phyloP scores from a whole-genome alignment of 164 flowering plant genomes.

The Brasenia schreberi region DNA sequence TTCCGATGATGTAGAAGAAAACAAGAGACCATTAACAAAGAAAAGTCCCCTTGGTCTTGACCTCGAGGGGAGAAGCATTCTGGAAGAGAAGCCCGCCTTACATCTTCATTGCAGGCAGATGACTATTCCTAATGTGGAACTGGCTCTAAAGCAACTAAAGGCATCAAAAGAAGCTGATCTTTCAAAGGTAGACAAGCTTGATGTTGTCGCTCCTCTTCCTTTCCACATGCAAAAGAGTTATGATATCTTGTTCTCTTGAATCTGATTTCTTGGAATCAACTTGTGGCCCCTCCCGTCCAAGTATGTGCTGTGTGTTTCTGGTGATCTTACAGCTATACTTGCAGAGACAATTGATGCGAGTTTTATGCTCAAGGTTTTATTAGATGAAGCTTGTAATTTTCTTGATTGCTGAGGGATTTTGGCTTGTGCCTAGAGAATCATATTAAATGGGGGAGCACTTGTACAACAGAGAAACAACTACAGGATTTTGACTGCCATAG shows the following conservation, averaged over 20 bases:
- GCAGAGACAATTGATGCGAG: too few relatives aligned
- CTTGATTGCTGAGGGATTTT: too few relatives aligned
- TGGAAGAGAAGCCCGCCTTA: slow-evolving; percentile 45
- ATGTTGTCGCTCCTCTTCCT: slow-evolving; percentile 68
- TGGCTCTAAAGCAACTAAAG: slow-evolving; percentile 30
- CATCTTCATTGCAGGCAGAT: slow-evolving; percentile 86
- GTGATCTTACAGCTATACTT: too few relatives aligned
- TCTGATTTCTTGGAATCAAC: background rate
- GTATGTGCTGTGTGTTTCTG: too few relatives aligned
- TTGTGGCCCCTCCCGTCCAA: background rate
- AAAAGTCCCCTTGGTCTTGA: slow-evolving; percentile 40
- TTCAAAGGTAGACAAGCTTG: slow-evolving; percentile 32
- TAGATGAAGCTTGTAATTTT: too few relatives aligned
- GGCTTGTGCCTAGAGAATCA: too few relatives aligned
- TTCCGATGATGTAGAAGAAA: slow-evolving; percentile 7
- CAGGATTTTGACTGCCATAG: too few relatives aligned
- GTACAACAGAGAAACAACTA: too few relatives aligned
- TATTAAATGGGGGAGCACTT: too few relatives aligned
- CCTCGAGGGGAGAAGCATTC: slow-evolving; percentile 46
- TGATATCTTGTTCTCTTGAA: slow-evolving; percentile 34
- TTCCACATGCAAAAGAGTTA: slow-evolving; percentile 82
- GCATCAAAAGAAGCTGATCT: slow-evolving; percentile 22
- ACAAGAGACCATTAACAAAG: slow-evolving; percentile 9
- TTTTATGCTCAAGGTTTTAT: too few relatives aligned
- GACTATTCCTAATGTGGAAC: slow-evolving; percentile 50